Conservation (phyloP, 202 grass and related monocot species). For the Saccharum hybrid region DNA sequence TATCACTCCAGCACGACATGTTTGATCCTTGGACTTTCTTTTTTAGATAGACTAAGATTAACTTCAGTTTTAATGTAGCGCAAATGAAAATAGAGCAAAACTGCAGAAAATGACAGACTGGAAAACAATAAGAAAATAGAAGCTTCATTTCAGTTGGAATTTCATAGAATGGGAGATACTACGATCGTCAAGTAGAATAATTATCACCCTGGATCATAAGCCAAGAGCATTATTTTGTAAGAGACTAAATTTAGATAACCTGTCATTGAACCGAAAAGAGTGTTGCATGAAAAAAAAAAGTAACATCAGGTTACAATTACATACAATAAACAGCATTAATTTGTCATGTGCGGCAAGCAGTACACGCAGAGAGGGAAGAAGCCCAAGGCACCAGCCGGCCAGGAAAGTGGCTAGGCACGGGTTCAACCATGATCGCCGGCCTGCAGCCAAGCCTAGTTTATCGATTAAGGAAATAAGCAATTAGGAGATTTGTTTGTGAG, state of each 20-base stretch:
- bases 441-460: background rate
- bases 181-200: background rate
- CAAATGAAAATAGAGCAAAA: background rate
- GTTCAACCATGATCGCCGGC: background rate
- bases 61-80: background rate
- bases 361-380: no score
- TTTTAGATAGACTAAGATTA: background rate
- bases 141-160: slow-evolving; percentile 3
- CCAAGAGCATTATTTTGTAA: slow-evolving; percentile 26
- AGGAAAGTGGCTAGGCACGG: no score
- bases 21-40: background rate
- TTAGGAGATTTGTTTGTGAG: background rate
- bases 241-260: slow-evolving; percentile 4
- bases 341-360: background rate
- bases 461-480: background rate
- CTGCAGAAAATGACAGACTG: background rate
- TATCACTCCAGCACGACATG: background rate
- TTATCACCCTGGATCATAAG: slow-evolving; percentile 15
- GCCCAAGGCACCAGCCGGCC: no score
- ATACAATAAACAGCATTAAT: background rate
- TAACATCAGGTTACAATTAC: slow-evolving; percentile 13
- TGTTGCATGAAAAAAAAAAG: slow-evolving; percentile 16
- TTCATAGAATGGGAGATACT: background rate
- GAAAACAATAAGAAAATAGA: slow-evolving; percentile 2
- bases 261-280: slow-evolving; percentile 9